phyloP scores from a whole-genome alignment of 2,329 filamentous ascomycete species.

The Plectosphaerella cucumerina region DNA sequence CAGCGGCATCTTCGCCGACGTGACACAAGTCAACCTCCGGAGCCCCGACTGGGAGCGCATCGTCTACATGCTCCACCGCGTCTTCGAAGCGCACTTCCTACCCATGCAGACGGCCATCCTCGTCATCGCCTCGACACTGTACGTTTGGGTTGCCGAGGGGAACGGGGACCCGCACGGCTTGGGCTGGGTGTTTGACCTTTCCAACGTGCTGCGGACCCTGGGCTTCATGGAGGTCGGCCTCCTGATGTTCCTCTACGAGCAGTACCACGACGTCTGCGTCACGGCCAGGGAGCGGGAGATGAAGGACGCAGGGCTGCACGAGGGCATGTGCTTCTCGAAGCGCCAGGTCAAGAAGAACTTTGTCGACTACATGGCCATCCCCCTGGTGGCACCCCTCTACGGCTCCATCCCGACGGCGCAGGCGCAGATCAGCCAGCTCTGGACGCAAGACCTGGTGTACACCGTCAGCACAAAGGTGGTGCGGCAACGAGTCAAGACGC shows the following conservation, averaged over 20 bases:
- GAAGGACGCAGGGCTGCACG: slow-evolving; percentile 57
- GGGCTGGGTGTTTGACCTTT: slow-evolving; percentile 54
- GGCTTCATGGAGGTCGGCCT: slow-evolving; percentile 60
- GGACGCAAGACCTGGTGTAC: slow-evolving; percentile 65
- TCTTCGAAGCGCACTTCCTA: slow-evolving; percentile 73
- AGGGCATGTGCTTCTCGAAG: slow-evolving; percentile 62
- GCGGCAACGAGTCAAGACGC: slow-evolving; percentile 42
- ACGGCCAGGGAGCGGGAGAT: slow-evolving; percentile 61
- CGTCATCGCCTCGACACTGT: slow-evolving; percentile 58
- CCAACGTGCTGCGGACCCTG: slow-evolving; percentile 53
- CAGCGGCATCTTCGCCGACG: slow-evolving; percentile 51
- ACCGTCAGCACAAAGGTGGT: slow-evolving; percentile 68
- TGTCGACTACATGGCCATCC: slow-evolving; percentile 61
- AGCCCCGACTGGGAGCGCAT: slow-evolving; percentile 52
- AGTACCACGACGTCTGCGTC: slow-evolving; percentile 60
- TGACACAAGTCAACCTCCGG: slow-evolving; percentile 46
- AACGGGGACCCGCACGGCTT: slow-evolving; percentile 48
- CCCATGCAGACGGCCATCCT: slow-evolving; percentile 64
- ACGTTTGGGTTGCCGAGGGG: slow-evolving; percentile 48
- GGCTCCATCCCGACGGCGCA: slow-evolving; percentile 65
- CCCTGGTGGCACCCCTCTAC: slow-evolving; percentile 63
- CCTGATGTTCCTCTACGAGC: slow-evolving; percentile 64
- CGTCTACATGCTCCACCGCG: slow-evolving; percentile 56
- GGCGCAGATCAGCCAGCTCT: slow-evolving; percentile 66
- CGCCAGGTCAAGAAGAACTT: slow-evolving; percentile 52